Conservation (phyloP, 352 stramenopile species). For the Phytopythium montanum region DNA sequence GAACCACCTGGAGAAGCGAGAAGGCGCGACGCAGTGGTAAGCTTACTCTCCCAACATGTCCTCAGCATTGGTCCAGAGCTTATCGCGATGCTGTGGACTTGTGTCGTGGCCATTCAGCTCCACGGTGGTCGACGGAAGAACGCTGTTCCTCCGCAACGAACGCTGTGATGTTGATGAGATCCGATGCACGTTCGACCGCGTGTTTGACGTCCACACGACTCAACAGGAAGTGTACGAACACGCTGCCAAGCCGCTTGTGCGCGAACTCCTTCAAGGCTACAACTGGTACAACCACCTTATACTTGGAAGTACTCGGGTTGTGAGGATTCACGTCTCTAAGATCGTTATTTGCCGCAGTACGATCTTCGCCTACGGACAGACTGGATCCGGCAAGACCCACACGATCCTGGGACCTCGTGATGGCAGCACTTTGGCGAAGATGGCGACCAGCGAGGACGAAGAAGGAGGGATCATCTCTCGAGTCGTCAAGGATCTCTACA, state of each 20-base stretch:
- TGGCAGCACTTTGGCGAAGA: constrained; percentile 12
- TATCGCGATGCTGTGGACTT: neutral
- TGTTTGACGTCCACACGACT: constrained; percentile 59
- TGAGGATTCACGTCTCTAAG: too few species aligned
- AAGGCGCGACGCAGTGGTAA: constrained; percentile 59
- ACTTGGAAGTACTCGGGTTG: too few species aligned
- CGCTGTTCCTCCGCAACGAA: constrained; percentile 60
- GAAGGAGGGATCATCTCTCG: constrained; percentile 65
- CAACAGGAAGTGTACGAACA: constrained; percentile 72
- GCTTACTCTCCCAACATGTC: neutral
- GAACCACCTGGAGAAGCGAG: constrained; percentile 66
- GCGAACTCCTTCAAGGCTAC: constrained; percentile 67
- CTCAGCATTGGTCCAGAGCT: constrained; percentile 5
- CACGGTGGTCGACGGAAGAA: constrained; percentile 53
- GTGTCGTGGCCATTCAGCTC: constrained; percentile 22
- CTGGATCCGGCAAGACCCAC: constrained; percentile 93
- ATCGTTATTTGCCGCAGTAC: constrained; percentile 61
- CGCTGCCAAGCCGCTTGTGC: constrained; percentile 61
- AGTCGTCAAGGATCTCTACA: constrained; percentile 48
- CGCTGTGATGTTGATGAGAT: constrained; percentile 71
- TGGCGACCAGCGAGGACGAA: constrained; percentile 29
- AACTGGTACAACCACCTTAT: constrained; percentile 62
- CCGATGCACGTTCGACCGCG: constrained; percentile 60
- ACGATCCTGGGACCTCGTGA: constrained; percentile 72
- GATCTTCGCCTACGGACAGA: constrained; percentile 95